phyloP scores from a whole-genome alignment of 768 basidiomycete species.

The Lanmaoa rubissima region DNA sequence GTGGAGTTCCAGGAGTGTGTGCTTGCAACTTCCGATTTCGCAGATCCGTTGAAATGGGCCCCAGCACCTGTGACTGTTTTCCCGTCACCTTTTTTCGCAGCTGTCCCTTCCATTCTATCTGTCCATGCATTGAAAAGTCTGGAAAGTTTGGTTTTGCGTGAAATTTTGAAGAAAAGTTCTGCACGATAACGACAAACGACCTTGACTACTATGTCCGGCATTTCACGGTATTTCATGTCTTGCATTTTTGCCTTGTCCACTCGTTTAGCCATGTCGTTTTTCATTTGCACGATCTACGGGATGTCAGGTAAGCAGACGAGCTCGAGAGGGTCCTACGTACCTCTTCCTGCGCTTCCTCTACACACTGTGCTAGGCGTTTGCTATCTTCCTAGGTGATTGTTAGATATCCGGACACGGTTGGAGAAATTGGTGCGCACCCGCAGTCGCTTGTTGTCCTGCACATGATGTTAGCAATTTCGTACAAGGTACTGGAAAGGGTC shows the following conservation, averaged over 20 bases:
- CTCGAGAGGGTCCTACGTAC: constrained; percentile 34
- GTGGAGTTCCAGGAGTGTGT: constrained; percentile 41
- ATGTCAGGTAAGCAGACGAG: constrained; percentile 2
- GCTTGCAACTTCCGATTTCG: constrained; percentile 50
- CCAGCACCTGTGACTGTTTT: constrained; percentile 26
- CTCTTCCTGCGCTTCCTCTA: constrained; percentile 88
- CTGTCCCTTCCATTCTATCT: constrained; percentile 74
- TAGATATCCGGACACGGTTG: constrained; percentile 16
- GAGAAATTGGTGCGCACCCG: constrained; percentile 50
- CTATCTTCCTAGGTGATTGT: constrained; percentile 67
- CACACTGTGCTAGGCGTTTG: constrained; percentile 72
- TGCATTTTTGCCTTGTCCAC: constrained; percentile 76
- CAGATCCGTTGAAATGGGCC: constrained; percentile 45
- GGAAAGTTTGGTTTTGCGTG: constrained; percentile 83
- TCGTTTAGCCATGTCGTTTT: constrained; percentile 76
- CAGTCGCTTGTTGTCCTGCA: constrained; percentile 84
- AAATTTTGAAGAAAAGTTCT: constrained; percentile 91
- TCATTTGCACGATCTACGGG: constrained; percentile 73
- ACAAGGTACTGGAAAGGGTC: neutral
- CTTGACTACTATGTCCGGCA: constrained; percentile 88
- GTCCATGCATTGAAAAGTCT: constrained; percentile 87
- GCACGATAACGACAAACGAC: constrained; percentile 87
- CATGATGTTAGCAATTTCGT: constrained; percentile 18
- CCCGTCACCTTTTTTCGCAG: constrained; percentile 44
- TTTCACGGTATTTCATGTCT: constrained; percentile 79